These are phyloP conservation scores for Lachnellula suecica DNA, from an alignment of 2,329 filamentous ascomycete species.

Conservation along the genomic window DNA sequence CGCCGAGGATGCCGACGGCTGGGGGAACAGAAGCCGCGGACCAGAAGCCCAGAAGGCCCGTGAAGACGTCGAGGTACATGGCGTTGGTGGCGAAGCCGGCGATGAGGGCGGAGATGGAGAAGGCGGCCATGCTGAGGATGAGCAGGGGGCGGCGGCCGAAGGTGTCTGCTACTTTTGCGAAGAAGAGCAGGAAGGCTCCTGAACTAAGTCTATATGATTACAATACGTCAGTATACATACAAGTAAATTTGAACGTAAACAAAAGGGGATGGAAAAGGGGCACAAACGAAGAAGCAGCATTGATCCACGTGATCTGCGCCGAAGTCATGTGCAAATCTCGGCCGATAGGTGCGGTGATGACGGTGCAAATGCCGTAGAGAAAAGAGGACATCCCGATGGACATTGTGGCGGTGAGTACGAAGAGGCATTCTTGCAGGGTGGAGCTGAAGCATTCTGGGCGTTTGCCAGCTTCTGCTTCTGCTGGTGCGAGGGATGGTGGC, in stretches of 20 bases:
- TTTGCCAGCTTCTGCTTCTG: not conserved
- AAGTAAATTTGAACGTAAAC: no score
- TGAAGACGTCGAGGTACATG: conserved; percentile 60
- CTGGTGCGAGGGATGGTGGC: not conserved
- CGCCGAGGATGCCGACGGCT: conserved; percentile 62
- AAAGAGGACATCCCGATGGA: conserved; percentile 65
- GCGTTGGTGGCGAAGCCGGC: conserved; percentile 59
- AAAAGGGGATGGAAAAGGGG: not conserved
- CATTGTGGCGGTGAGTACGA: conserved; percentile 65
- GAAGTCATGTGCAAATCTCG: conserved; percentile 61
- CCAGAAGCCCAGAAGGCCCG: conserved; percentile 62
- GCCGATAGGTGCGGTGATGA: conserved; percentile 62
- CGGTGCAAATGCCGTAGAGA: conserved; percentile 55
- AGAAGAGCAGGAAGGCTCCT: conserved; percentile 64
- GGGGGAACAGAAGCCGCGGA: conserved; percentile 63
- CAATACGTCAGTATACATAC: no score
- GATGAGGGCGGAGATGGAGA: conserved; percentile 54
- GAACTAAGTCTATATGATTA: conserved; percentile 55
- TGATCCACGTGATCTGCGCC: conserved; percentile 67
- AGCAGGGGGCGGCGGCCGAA: conserved; percentile 62
- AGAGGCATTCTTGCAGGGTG: conserved; percentile 62
- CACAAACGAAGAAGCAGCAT: conserved; percentile 52
- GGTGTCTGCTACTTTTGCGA: conserved; percentile 64
- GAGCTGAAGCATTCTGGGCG: conserved; percentile 61
- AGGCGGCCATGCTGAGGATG: conserved; percentile 58